Percentiles rank a stretch among this genome's conserved stretches.
phyloP scores from a whole-genome alignment of 257 asterid genomes.

The Gentiana dahurica region DNA sequence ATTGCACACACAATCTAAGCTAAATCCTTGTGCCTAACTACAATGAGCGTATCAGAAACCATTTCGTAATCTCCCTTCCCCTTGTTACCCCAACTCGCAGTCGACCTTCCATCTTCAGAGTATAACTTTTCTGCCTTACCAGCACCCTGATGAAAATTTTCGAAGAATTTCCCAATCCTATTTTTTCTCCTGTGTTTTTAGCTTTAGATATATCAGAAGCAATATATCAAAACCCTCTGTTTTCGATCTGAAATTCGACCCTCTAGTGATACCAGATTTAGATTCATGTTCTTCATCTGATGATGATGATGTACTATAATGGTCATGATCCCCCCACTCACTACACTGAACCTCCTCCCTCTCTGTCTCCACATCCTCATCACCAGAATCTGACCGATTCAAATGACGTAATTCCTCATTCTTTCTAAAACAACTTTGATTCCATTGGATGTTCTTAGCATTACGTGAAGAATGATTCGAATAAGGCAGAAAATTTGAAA shows the following conservation, averaged over 20 bases:
- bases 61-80: constrained; percentile 29
- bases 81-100: constrained; percentile 66
- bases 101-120: constrained; percentile 51
- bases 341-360: constrained; percentile 97
- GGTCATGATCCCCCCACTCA: constrained; percentile 93
- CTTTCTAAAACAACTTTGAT: constrained; percentile 9
- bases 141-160: constrained; percentile 11
- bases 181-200: constrained; percentile 1
- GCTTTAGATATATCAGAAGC: constrained; percentile 4
- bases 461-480: constrained; percentile 41
- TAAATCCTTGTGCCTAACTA: constrained; percentile 86
- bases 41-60: constrained; percentile 55
- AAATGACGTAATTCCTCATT: constrained; percentile 14
- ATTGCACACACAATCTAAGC: constrained; percentile 80
- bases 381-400: constrained; percentile 55
- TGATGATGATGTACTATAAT: constrained; percentile 43
- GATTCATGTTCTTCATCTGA: constrained; percentile 43
- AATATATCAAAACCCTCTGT: constrained; percentile 18
- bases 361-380: constrained; percentile 44
- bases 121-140: constrained; percentile 45
- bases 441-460: neutral
- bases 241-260: constrained; percentile 45
- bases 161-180: constrained; percentile 10
- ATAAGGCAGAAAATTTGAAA: constrained; percentile 37
- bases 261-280: constrained; percentile 44